Evolutionary conservation across 345 rosid genomes (phyloP).

Genomic region (Eucalyptus fibrosa): DNA sequence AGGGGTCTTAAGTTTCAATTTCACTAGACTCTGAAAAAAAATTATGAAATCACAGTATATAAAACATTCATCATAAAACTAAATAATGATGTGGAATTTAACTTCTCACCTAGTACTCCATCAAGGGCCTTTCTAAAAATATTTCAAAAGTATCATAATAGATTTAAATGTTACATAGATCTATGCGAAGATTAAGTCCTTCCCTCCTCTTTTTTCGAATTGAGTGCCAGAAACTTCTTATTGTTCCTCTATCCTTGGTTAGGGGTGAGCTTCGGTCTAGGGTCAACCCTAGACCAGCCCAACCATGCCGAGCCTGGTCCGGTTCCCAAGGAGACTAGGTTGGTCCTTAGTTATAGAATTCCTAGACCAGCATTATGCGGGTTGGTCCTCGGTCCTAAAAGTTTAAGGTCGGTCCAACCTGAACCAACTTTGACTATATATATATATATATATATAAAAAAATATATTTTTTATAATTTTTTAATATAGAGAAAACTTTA

Average conservation of each 20-base stretch:
- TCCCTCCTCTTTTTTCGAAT: not conserved
- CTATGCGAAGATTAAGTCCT: not conserved
- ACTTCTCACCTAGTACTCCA: not conserved
- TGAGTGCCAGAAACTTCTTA: not conserved
- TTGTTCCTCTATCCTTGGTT: not conserved
- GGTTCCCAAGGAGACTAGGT: too few species aligned
- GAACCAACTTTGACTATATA: too few species aligned
- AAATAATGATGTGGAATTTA: not conserved
- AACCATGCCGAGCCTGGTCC: too few species aligned
- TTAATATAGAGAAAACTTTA: too few species aligned
- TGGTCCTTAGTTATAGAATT: too few species aligned
- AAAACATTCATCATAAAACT: not conserved
- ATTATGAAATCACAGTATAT: not conserved
- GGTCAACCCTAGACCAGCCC: too few species aligned
- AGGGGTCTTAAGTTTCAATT: not conserved
- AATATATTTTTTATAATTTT: too few species aligned
- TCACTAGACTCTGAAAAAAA: not conserved
- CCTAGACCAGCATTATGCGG: accelerated
- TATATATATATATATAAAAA: too few species aligned
- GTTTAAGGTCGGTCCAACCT: too few species aligned
- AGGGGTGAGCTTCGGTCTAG: too few species aligned
- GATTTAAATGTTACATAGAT: too few species aligned
- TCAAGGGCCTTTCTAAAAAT: not conserved
- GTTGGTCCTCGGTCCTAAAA: too few species aligned
- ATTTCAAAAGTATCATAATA: not conserved